Conservation (phyloP, 352 stramenopile species). For the Pythium aphanidermatum region DNA sequence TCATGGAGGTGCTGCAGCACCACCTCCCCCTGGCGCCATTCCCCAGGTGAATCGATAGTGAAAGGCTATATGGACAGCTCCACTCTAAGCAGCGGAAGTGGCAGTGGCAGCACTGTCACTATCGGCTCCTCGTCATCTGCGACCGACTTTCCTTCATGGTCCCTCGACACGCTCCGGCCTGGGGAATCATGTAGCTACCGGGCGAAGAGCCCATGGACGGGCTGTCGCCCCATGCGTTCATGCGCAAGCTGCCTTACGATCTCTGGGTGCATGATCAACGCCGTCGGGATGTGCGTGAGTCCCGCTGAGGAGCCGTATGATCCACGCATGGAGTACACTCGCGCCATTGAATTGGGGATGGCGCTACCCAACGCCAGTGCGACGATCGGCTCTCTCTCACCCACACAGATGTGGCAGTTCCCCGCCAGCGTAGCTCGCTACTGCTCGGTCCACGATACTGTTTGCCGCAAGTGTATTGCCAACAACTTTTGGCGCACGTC, state of each 20-base stretch:
- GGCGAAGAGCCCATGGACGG: neutral
- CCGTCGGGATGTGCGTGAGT: constrained; percentile 9
- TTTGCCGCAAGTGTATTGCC: neutral
- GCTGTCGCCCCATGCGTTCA: constrained; percentile 3
- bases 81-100: neutral
- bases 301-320: neutral
- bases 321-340: neutral
- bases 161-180: neutral
- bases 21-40: no score
- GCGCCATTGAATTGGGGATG: neutral
- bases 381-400: neutral
- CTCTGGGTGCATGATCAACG: constrained; percentile 11
- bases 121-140: neutral
- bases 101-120: neutral
- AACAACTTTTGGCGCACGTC: constrained; percentile 8
- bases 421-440: neutral
- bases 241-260: constrained; percentile 10
- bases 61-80: neutral
- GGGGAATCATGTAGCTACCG: constrained; percentile 5
- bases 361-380: neutral
- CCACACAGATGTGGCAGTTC: constrained; percentile 8
- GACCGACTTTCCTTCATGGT: no score
- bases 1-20: no score
- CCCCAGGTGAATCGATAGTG: no score
- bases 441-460: constrained; percentile 1